Evolutionary conservation across 1,284 basidiomycete genomes (phyloP).

Genomic region (Entoloma clypeatum): DNA sequence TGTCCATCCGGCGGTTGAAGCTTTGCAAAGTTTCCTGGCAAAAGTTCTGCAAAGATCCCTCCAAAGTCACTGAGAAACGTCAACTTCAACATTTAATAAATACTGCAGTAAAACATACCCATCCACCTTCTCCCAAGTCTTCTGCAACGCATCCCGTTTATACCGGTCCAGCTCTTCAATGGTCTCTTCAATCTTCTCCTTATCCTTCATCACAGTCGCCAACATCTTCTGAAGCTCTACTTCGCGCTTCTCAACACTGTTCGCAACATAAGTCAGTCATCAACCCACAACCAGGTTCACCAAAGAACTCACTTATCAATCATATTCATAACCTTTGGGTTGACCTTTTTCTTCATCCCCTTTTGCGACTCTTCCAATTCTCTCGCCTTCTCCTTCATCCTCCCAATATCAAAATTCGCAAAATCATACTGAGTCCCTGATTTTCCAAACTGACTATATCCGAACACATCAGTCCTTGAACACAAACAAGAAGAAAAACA

Average conservation of each 20-base stretch:
- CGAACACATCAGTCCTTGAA: constrained; percentile 4
- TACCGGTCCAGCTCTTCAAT: constrained; percentile 92
- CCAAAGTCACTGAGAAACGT: constrained; percentile 83
- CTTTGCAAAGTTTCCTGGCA: constrained; percentile 97
- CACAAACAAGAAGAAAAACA: constrained; percentile 15
- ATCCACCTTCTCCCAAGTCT: constrained; percentile 96
- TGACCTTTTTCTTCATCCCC: constrained; percentile 92
- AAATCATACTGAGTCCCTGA: constrained; percentile 85
- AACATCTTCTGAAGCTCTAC: constrained; percentile 85
- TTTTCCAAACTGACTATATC: constrained; percentile 74
- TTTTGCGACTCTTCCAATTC: constrained; percentile 82
- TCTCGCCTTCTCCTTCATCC: constrained; percentile 63
- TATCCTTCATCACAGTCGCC: constrained; percentile 87
- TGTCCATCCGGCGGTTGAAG: constrained; percentile 91
- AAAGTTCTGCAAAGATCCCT: constrained; percentile 90
- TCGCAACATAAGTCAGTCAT: constrained; percentile 1
- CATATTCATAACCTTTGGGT: constrained; percentile 94
- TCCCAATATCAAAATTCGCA: constrained; percentile 60
- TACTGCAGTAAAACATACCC: constrained; percentile 47
- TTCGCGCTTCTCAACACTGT: constrained; percentile 95
- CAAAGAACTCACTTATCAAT: constrained; percentile 74
- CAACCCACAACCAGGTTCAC: not conserved
- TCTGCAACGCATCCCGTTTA: constrained; percentile 90
- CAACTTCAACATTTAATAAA: constrained; percentile 3
- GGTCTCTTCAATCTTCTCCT: constrained; percentile 93